Conservation (phyloP, 1,284 basidiomycete species). For the Trichosporon coremiiforme region DNA sequence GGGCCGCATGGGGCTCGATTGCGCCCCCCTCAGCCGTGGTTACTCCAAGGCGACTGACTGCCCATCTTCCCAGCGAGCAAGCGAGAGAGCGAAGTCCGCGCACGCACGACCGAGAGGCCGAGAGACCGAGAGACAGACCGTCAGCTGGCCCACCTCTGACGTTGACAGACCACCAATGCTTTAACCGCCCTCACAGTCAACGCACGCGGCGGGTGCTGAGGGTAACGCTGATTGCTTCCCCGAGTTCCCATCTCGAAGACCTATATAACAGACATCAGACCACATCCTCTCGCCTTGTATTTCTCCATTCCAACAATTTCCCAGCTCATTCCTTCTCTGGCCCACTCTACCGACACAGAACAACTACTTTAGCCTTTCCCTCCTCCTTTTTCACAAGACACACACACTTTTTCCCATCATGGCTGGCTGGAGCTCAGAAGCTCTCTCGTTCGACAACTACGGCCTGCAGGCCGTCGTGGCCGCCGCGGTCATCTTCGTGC, state of each 20-base stretch:
- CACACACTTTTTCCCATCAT: neutral
- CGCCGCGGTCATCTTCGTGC: slow-evolving; percentile 24
- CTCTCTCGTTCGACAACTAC: neutral
- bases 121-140: no score
- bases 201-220: neutral
- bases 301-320: neutral
- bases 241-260: neutral
- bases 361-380: neutral
- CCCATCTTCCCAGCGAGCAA: neutral
- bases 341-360: neutral
- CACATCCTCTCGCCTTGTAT: neutral
- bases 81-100: neutral
- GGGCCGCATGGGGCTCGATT: no score
- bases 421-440: slow-evolving; percentile 13
- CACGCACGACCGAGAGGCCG: neutral
- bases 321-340: neutral
- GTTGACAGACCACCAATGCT: neutral
- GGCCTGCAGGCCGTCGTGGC: slow-evolving; percentile 15
- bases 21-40: neutral
- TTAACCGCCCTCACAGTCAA: neutral
- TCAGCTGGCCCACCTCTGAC: neutral
- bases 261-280: neutral
- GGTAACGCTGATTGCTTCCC: neutral
- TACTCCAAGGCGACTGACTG: neutral
- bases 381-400: neutral